Conservation (phyloP, 208 protist species). For the Leishmania martiniquensis region DNA sequence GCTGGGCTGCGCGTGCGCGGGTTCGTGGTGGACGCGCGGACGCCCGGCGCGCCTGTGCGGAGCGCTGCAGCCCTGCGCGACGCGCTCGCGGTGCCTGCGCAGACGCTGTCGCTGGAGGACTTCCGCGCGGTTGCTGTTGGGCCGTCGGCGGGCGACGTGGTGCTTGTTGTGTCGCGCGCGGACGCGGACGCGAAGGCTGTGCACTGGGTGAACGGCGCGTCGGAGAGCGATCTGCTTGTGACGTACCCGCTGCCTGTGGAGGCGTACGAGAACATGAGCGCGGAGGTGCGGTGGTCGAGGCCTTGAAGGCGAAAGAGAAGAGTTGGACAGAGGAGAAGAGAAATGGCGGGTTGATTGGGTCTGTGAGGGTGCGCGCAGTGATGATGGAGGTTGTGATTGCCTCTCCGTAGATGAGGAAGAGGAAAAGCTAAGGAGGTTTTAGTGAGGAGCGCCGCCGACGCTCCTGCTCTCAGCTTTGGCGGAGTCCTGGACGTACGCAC, state of each 20-base stretch:
- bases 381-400: not conserved
- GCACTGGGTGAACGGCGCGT: conserved; percentile 52
- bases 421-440: too few relatives aligned
- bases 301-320: not conserved
- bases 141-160: conserved; percentile 20
- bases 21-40: conserved; percentile 37
- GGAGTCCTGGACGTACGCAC: too few relatives aligned
- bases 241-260: conserved; percentile 45
- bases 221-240: conserved; percentile 54
- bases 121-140: conserved; percentile 36
- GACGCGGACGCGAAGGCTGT: conserved; percentile 39
- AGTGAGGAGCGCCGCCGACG: too few relatives aligned
- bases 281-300: conserved; percentile 26
- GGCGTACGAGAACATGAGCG: conserved; percentile 46
- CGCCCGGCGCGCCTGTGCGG: conserved; percentile 9
- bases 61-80: not conserved
- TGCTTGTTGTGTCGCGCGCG: conserved; percentile 36
- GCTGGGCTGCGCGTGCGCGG: conserved; percentile 31
- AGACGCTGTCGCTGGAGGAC: conserved; percentile 67
- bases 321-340: not conserved
- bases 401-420: too few relatives aligned
- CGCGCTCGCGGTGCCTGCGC: conserved; percentile 42
- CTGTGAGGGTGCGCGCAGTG: not conserved
- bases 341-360: not conserved
- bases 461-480: too few relatives aligned